Evolutionary conservation across 768 basidiomycete species (phyloP), one percentile per base, ranked within the genome.

Genomic region (Tylopilus vinaceipallidus): DNA sequence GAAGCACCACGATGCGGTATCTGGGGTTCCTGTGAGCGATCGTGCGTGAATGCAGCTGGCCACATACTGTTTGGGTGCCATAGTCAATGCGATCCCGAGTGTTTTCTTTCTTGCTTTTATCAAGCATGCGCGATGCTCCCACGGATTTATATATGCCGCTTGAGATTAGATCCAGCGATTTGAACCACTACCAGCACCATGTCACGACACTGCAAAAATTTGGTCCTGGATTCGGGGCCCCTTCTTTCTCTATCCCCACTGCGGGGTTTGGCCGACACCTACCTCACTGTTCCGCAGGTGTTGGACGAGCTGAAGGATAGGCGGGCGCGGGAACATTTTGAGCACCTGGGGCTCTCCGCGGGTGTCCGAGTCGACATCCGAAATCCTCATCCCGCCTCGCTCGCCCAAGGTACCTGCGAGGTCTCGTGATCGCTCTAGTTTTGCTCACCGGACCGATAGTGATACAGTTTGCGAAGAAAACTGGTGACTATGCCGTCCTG

Each of bases 211-310:
- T 90, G 88, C 71, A 86, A 81, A 65, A 82, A 81, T 53, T 80
- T 98, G 13, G 86, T 98, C 7, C 83, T 98, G 42, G 95, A 98
- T 79, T 88, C 95, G 1, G 94, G 93, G 2, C 95, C 95, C 3
- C 75, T 98, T 1, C 83, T 98, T 4, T 91, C 92, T 3, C 75
- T 95, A 3, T 86, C 88, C 0, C 92, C 95, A 0, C 78, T 98
- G 9, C 79, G 91, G n/a, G 92, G 93, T 11, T 72, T 98, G 23
- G 91, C 97, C 17, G 78, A 86, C 56, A 81, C 81, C 29, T 98
- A 88, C 66, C 71, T 90, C 52, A 95, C 94, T 6, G 88, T 91
- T 1, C 94, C 93, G 0, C 88, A 93, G 58, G 95, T 98, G 9
- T 73, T 98, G 26, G 77, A 82, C 4, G 97, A 99, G 68, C 72